A percentile compares a stretch with the other conserved stretches of the same genome.
These are phyloP conservation scores for Cryptococcus depauperatus DNA, from an alignment of 1,284 basidiomycete species.

Conservation along the genomic window DNA sequence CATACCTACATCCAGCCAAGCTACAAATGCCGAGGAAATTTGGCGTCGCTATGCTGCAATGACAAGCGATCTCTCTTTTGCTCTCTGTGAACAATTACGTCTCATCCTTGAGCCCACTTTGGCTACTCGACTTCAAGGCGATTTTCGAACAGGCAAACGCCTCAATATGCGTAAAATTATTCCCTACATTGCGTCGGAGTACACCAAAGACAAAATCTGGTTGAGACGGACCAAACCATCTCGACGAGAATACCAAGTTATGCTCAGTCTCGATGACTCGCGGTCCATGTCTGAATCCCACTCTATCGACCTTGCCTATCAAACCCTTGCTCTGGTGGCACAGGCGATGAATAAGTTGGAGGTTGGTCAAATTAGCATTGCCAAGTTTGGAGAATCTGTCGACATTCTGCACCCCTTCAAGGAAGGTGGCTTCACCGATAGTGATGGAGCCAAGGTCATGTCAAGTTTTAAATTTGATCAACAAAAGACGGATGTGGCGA, in stretches of 20 bases:
- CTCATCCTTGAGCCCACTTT: slow-evolving; percentile 92
- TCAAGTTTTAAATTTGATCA: slow-evolving; percentile 84
- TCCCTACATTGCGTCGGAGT: slow-evolving; percentile 96
- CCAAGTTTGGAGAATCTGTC: slow-evolving; percentile 79
- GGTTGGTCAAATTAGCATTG: slow-evolving; percentile 87
- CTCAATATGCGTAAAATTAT: slow-evolving; percentile 99
- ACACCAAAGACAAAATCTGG: slow-evolving; percentile 99
- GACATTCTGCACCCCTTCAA: slow-evolving; percentile 85
- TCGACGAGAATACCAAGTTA: slow-evolving; percentile 90
- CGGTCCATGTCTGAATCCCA: slow-evolving; percentile 92
- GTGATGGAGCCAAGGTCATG: slow-evolving; percentile 70
- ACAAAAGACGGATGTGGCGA: slow-evolving; percentile 78
- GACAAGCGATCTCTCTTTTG: slow-evolving; percentile 83
- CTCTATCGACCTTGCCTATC: slow-evolving; percentile 87
- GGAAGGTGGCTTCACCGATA: slow-evolving; percentile 64
- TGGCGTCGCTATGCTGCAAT: slow-evolving; percentile 87
- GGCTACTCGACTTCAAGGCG: slow-evolving; percentile 89
- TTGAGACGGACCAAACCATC: slow-evolving; percentile 87
- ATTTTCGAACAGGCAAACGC: slow-evolving; percentile 95
- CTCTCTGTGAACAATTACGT: slow-evolving; percentile 90
- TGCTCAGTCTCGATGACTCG: slow-evolving; percentile 92
- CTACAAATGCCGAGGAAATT: slow-evolving; percentile 55
- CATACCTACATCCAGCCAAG: slow-evolving; percentile 3
- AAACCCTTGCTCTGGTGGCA: slow-evolving; percentile 85
- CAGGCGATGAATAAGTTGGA: slow-evolving; percentile 87